Base-by-base conservation (phyloP, 2,329 filamentous ascomycete species). In the Thelonectria olida region DNA sequence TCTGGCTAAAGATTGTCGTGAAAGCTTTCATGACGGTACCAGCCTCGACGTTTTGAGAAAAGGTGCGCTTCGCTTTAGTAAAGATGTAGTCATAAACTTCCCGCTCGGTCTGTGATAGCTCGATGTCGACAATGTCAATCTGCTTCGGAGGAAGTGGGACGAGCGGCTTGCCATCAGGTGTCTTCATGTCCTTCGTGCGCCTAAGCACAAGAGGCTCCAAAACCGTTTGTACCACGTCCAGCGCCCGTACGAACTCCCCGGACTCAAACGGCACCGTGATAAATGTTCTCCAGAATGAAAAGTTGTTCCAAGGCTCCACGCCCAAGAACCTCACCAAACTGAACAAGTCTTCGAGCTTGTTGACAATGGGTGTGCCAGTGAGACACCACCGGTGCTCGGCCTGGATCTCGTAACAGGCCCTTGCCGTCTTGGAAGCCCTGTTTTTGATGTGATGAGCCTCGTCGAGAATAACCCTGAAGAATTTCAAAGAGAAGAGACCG, bases 261-360 rank as follows among this genome's bases (percentile, higher is more conserved):
- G 93, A 95, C 76, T 99, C 96, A 66, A 99, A 99, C 0, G 96
- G 96, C 1, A 97, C 90, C 0, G 96, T 99, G 73, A 99, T 98
- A 75, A 99, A 99, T 0, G 96, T 98, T 74, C 94, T 94, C 96
- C 96, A 99, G 79, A 97, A 99, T 0, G 94, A 97, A 76, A 99
- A 99, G 75, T 98, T 98, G 72, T 91, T 96, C 96, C 96, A 99
- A 0, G 96, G 96, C 74, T 98, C 95, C 4, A 99, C 96, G 58
- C 92, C 90, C 10, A 99, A 81, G 78, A 98, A 99, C 3, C 92
- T 89, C 12, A 98, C 92, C 36, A 99, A 80, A 72, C 92, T 97
- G 79, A 97, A 98, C 13, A 99, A 81, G 76, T 98, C 96, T 75
- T 98, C 95, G 1, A 99, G 84, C 42, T 93, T 90, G 75, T 99